Percentiles rank a stretch among this genome's conserved stretches.
These are phyloP conservation scores for Wakefieldia striispora DNA, from an alignment of 768 basidiomycete species.

Conservation along the genomic window DNA sequence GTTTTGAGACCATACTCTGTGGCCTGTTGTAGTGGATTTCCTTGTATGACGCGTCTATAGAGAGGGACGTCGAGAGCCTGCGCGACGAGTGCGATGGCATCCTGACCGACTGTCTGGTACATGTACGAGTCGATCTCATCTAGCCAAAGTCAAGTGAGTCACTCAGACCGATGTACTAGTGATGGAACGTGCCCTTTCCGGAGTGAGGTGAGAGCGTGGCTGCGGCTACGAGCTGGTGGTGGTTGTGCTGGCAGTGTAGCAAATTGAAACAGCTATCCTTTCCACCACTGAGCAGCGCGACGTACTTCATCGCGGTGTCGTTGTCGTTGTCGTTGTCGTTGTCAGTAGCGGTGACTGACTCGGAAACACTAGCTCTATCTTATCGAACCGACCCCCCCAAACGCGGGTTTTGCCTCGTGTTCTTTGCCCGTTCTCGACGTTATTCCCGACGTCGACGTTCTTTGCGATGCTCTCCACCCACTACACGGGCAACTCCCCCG, in stretches of 20 bases:
- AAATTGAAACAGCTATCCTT: slow-evolving; percentile 98
- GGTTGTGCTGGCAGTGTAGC: slow-evolving; percentile 80
- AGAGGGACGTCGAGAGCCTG: slow-evolving; percentile 83
- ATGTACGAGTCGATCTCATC: slow-evolving; percentile 98
- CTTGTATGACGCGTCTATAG: slow-evolving; percentile 77
- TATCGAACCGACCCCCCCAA: slow-evolving; percentile 25
- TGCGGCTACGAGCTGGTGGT: slow-evolving; percentile 84
- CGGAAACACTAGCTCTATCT: neutral
- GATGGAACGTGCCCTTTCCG: slow-evolving; percentile 69
- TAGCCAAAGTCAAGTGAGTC: slow-evolving; percentile 32
- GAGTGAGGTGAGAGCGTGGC: slow-evolving; percentile 82
- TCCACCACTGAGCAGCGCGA: slow-evolving; percentile 93
- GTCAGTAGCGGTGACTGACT: too few relatives aligned
- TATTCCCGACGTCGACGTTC: neutral
- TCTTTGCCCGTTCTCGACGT: neutral
- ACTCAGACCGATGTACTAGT: neutral
- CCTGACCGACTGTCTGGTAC: slow-evolving; percentile 99
- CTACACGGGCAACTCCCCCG: slow-evolving; percentile 18
- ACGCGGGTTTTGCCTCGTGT: slow-evolving; percentile 5
- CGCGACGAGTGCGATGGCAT: slow-evolving; percentile 85
- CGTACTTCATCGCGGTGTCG: slow-evolving; percentile 69
- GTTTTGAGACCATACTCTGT: slow-evolving; percentile 80
- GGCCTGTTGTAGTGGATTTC: slow-evolving; percentile 76
- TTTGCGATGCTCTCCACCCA: slow-evolving; percentile 71
- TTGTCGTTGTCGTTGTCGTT: neutral